Evolutionary conservation across 371 early-diverging fungal species (phyloP), one percentile per base, ranked within the genome.

Genomic region (Mucor lusitanicus): DNA sequence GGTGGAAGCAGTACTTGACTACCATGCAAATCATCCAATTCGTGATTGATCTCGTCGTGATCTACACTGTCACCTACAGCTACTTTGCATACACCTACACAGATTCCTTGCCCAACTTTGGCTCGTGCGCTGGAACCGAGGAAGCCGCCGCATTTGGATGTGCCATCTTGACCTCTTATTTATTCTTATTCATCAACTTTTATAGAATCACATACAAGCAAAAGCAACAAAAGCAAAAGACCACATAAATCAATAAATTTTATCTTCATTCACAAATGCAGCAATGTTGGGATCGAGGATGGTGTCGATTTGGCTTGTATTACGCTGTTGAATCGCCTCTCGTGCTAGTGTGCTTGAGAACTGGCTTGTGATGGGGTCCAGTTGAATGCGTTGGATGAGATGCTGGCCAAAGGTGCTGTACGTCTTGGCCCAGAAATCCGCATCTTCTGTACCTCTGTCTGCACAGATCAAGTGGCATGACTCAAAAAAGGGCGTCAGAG

Each of bases 1-100:
- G 94, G 94, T 95, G 94, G 95, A 95, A 95, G 84, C 85, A 89
- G 68, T 87, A 91, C 66, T 82, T 95, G 44, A 95, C 96, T 53
- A 90, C 93, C 6, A 75, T 94, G 71, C 96, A 95, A 77, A 95
- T 95, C 69, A 74, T 82, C 61, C 96, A 95, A 80, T 95, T 95
- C 40, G 80, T 95, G 60, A 85, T 94, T 58, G 96, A 95, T 68
- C 79, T 91, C 59, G 83, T 79, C 28, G 85, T 87, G 60, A 87
- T 90, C 70, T 92, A 92, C 76, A 84, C 85, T 72, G 88, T 88
- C 76, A 78, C 89, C 35, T 93, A 92, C 79, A 88, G 86, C 57
- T 87, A 88, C 72, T 90, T 89, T 65, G 86, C 88, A 39, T 82
- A 59, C 71, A 85, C 83, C 62, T 85, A 91, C 68, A 76, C 71